Conservation (phyloP, 2,329 filamentous ascomycete genomes). For the Helminthosporium solani region DNA sequence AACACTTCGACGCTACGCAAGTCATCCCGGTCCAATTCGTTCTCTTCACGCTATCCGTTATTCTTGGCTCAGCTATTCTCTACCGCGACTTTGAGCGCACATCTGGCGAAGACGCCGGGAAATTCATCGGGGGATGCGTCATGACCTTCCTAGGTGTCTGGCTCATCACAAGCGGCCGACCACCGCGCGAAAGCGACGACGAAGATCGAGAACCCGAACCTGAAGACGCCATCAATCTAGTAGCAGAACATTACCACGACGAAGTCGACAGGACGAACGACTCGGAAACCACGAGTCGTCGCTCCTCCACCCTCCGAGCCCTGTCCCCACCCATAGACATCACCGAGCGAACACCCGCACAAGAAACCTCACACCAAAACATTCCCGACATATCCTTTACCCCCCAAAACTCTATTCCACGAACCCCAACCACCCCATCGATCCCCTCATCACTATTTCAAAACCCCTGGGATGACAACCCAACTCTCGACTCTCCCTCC, state of each 20-base stretch:
- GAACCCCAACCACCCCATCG: constrained; percentile 14
- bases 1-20: constrained; percentile 94
- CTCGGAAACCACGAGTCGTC: constrained; percentile 13
- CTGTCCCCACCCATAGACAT: constrained; percentile 24
- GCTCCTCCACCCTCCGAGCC: constrained; percentile 27
- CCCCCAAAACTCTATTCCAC: constrained; percentile 9
- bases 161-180: constrained; percentile 85
- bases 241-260: constrained; percentile 42
- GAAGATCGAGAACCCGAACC: constrained; percentile 46
- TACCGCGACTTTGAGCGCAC: constrained; percentile 94
- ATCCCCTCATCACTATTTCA: constrained; percentile 23
- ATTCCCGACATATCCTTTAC: constrained; percentile 30
- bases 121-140: constrained; percentile 87
- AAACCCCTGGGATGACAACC: constrained; percentile 34
- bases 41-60: constrained; percentile 92
- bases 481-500: constrained; percentile 4
- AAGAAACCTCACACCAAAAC: constrained; percentile 16
- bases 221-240: constrained; percentile 46
- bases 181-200: constrained; percentile 58
- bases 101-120: constrained; percentile 68
- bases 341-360: constrained; percentile 13
- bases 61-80: constrained; percentile 86
- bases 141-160: constrained; percentile 97
- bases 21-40: constrained; percentile 99
- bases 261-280: constrained; percentile 17